Evolutionary conservation across 2,329 filamentous ascomycete genomes (phyloP), one percentile per base, ranked within the genome.

Genomic region (Penicillium brevicompactum): DNA sequence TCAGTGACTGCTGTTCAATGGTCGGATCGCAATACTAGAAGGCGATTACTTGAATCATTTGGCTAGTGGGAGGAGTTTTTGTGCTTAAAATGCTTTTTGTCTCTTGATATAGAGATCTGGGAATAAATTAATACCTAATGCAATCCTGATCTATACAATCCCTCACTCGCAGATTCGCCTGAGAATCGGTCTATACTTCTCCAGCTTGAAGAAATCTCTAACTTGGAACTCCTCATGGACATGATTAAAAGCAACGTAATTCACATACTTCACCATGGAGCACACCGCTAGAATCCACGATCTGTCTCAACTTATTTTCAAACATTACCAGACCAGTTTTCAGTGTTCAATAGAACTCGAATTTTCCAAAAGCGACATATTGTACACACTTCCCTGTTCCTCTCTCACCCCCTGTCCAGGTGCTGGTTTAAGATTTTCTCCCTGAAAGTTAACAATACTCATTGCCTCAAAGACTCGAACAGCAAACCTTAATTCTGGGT

Each of bases 61-160:
- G 48, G 44, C 27, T 32, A 61, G 61, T 55, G 61, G 61, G 62
- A 21, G 46, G 22, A 51, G 44, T 30, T 51, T 16, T 51, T 38
- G 24, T 51, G 10, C 43, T 57, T 60, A 52, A 44, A 47, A 46
- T 45, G 24, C 41, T 38, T 21, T 50, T 31, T 48, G 41, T 48
- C 13, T 49, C 45, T 24, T 21, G 46, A 22, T 24, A 31, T 34
- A 43, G 31, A 43, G 53, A 5, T 42, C 37, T 49, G 56, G 27
- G 46, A 8, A 52, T 49, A 32, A 52, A 55, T 56, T 51, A 48
- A 11, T 38, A 55, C 30, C 46, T 64, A 60, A 61, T 65, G 46
- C 57, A 57, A 63, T 55, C 42, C 1, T 56, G 55, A 59, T 63
- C 22, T 14, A 37, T 46, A 56, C 46, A 53, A 53, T 41, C 13